phyloP scores from a whole-genome alignment of 225 moss, liverwort and hornwort species.

The Physcomitrium patens region DNA sequence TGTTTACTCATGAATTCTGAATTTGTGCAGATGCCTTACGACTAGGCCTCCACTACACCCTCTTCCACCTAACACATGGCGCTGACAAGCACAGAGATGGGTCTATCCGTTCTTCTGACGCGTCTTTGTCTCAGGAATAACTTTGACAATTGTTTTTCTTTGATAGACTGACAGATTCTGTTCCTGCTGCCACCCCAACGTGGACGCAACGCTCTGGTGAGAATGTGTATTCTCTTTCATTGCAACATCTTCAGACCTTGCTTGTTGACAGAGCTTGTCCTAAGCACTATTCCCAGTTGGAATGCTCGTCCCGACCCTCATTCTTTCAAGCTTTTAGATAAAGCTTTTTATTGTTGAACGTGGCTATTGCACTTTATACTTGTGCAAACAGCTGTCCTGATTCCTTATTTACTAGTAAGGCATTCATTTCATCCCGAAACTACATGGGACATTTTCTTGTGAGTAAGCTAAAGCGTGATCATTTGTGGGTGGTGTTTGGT shows the following conservation, averaged over 20 bases:
- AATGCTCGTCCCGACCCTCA: not conserved
- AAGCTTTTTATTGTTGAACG: conserved; percentile 10
- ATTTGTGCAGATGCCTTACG: conserved; percentile 23
- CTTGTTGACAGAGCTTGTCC: conserved; percentile 15
- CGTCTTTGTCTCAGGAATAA: conserved; percentile 11
- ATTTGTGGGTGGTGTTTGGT: conserved; percentile 15
- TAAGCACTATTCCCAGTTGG: too few species aligned
- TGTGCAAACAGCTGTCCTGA: conserved; percentile 9
- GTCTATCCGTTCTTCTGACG: conserved; percentile 15
- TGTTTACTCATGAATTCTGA: not conserved
- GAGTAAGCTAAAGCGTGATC: conserved; percentile 20
- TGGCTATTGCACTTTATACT: conserved; percentile 22
- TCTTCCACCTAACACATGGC: conserved; percentile 38
- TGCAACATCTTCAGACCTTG: not conserved
- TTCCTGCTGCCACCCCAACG: conserved; percentile 28
- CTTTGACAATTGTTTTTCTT: conserved; percentile 20
- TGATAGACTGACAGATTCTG: conserved; percentile 34
- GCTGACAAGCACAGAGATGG: conserved; percentile 24
- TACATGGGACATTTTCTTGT: conserved; percentile 13
- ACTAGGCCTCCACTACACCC: conserved; percentile 14
- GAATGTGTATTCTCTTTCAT: not conserved
- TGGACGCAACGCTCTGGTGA: conserved; percentile 25
- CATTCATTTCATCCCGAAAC: conserved; percentile 5
- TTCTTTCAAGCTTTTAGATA: not conserved
- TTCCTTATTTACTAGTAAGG: not conserved